Evolutionary conservation across 371 early-diverging fungal species (phyloP).

Genomic region (Catenaria anguillulae): DNA sequence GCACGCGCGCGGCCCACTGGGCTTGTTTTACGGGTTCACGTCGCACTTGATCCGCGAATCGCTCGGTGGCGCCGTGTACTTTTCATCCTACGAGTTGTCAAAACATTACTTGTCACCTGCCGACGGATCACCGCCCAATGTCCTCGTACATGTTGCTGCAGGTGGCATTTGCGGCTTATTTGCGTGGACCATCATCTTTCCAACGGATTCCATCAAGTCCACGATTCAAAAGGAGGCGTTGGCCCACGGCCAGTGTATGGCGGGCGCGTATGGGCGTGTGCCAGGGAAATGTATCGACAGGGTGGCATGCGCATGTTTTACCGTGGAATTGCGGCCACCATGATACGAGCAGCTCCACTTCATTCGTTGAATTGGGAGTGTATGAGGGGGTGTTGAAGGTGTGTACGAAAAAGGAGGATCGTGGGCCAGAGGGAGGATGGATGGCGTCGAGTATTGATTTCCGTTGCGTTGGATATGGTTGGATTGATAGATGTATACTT

Average conservation of each 20-base stretch:
- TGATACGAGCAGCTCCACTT: conserved; percentile 63
- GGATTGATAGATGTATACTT: no score
- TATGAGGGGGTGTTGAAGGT: conserved; percentile 7
- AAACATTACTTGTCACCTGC: conserved; percentile 34
- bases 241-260: conserved; percentile 22
- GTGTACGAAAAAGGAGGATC: conserved; percentile 1
- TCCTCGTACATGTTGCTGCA: conserved; percentile 7
- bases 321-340: conserved; percentile 53
- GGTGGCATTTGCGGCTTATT: conserved; percentile 41
- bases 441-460: no score
- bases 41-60: conserved; percentile 47
- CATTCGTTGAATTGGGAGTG: conserved; percentile 37
- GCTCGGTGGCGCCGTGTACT: conserved; percentile 48
- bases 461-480: no score
- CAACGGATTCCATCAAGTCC: conserved; percentile 55
- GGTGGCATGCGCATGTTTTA: conserved; percentile 49
- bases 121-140: not conserved
- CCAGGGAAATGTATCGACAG: conserved; percentile 29
- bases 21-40: conserved; percentile 28
- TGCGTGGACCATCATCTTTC: conserved; percentile 64
- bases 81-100: conserved; percentile 53
- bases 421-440: no score
- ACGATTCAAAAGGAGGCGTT: not conserved
- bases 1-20: conserved; percentile 17
- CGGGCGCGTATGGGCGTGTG: conserved; percentile 32